A percentile compares a stretch with the other conserved stretches of the same genome.
These are phyloP conservation scores for Axilococcus clingmanii DNA, from an alignment of 139 green algal species.

Conservation along the genomic window DNA sequence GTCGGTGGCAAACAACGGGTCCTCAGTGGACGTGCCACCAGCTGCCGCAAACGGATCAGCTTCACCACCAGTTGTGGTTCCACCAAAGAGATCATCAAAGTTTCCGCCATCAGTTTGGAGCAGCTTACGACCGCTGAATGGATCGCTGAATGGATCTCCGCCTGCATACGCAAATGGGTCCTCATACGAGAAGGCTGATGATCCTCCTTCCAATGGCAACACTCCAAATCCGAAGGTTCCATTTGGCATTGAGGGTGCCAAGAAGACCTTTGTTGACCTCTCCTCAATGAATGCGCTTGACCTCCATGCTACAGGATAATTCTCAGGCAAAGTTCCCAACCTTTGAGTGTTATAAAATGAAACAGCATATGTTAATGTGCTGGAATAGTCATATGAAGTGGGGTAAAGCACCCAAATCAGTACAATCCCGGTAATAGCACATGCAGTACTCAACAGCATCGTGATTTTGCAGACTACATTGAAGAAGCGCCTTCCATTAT, in stretches of 20 bases:
- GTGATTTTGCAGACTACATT: slow-evolving; percentile 17
- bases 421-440: slow-evolving; percentile 22
- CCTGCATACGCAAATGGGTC: not conserved
- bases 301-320: slow-evolving; percentile 37
- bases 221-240: slow-evolving; percentile 2
- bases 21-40: slow-evolving; percentile 1
- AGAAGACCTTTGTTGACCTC: not conserved
- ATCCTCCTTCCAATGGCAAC: not conserved
- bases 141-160: not conserved
- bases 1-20: not conserved
- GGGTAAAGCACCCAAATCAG: slow-evolving; percentile 48
- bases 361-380: slow-evolving; percentile 10
- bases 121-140: not conserved
- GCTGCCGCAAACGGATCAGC: slow-evolving; percentile 11
- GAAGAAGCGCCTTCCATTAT: slow-evolving; percentile 11
- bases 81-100: not conserved
- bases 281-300: slow-evolving; percentile 11
- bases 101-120: slow-evolving; percentile 4
- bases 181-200: not conserved
- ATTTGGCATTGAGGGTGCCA: slow-evolving; percentile 4
- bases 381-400: slow-evolving; percentile 31
- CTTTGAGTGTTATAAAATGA: slow-evolving; percentile 39
- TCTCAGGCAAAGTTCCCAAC: slow-evolving; percentile 29
- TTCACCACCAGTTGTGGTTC: not conserved
- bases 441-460: slow-evolving; percentile 18